Evolutionary conservation across 768 basidiomycete species (phyloP), one percentile per base, ranked within the genome.

Genomic region (Butyriboletus loyo): DNA sequence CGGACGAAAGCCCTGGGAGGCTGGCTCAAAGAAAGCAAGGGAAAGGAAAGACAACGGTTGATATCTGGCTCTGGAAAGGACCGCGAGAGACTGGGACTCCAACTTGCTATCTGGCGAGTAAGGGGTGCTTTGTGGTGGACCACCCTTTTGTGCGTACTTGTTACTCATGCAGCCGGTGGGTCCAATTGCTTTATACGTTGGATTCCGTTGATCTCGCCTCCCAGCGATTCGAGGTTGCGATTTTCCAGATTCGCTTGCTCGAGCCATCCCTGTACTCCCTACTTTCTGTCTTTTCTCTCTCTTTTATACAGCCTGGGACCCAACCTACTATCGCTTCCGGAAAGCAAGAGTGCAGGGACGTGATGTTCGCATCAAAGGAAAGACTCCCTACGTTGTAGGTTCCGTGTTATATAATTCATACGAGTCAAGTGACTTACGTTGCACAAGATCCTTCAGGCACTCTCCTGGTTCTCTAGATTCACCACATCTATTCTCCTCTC

Each of bases 241-340:
- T 22, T 66, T 64, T 30, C 60, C 69, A 7, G 55, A 5, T 47
- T 36, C 30, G 6, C 50, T 66, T 13, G 27, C 51, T 1, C 41
- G 66, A 31, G 40, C 72, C 35, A 61, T 69, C 45, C 78, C 79
- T 10, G 55, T 65, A 5, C 71, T 86, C 46, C 84, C 88, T 3
- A 27, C 75, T 4, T 39, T 88, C 19, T 70, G 75, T 27, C 39
- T 84, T 1, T 11, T 81, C 15, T 92, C 92, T 19, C 63, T 93
- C 15, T 62, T 86, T 7, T 95, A 92, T 86, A 83, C 84, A 1
- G 82, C 78, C 2, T 96, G 93, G 93, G 85, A 96, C 64, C 92
- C 91, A 13, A 88, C 87, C 19, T 92, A 92, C 67, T 70, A 78
- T 22, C 73, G 79, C 10, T 72, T 81, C 49, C 77, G 77, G 57